Conservation (phyloP, 1,284 basidiomycete species). For the Malassezia brasiliensis region DNA sequence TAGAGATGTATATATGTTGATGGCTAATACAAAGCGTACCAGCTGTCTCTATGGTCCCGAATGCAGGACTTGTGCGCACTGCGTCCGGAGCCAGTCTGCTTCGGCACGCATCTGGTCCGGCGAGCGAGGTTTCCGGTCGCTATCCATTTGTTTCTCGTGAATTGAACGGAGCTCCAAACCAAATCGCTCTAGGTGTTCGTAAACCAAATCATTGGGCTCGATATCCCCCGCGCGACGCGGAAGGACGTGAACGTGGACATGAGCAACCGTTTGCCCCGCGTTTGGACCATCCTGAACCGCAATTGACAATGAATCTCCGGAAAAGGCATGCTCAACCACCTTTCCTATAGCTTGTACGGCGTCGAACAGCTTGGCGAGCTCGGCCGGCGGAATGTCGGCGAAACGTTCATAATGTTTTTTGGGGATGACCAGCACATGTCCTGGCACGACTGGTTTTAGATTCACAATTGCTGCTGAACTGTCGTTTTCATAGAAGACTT, state of each 20-base stretch:
- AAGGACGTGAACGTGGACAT: constrained; percentile 45
- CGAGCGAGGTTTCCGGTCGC: constrained; percentile 30
- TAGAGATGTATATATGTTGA: neutral
- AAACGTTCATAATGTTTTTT: constrained; percentile 27
- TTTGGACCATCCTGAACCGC: constrained; percentile 39
- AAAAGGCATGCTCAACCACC: constrained; percentile 29
- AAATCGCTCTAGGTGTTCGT: constrained; percentile 26
- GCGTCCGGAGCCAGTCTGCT: constrained; percentile 22
- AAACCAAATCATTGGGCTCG: constrained; percentile 36
- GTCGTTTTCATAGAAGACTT: constrained; percentile 25
- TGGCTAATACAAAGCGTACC: too few species aligned
- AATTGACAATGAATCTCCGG: constrained; percentile 35
- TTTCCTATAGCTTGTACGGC: constrained; percentile 31
- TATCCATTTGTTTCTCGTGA: constrained; percentile 20
- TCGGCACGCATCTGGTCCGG: constrained; percentile 33
- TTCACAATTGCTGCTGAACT: constrained; percentile 36
- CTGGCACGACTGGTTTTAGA: constrained; percentile 44
- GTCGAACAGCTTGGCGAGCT: constrained; percentile 29
- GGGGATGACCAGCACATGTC: constrained; percentile 43
- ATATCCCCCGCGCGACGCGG: constrained; percentile 39
- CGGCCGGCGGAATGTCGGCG: constrained; percentile 22
- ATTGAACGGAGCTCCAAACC: constrained; percentile 26
- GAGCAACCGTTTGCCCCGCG: constrained; percentile 38
- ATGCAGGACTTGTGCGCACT: neutral
- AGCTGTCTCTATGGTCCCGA: too few species aligned